Evolutionary conservation across 139 green algal genomes (phyloP).

Genomic region (Haematococcus sp.): DNA sequence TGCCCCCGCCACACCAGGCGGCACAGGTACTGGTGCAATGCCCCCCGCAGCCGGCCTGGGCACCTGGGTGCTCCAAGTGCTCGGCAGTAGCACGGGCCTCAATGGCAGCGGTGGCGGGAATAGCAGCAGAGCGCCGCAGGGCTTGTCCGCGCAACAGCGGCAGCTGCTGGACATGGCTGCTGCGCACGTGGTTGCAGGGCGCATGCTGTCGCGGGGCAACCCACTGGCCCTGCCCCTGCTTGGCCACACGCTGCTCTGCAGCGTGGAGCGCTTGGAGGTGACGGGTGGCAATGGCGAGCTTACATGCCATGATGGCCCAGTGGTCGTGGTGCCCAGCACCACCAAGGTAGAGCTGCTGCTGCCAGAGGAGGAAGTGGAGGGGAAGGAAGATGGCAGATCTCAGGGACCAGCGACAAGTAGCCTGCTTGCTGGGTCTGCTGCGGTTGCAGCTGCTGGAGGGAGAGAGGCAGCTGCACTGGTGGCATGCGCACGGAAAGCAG

Average conservation of each 20-base stretch:
- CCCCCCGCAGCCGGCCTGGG: neutral
- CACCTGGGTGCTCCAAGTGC: constrained; percentile 4
- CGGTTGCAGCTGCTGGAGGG: no score
- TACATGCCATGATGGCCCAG: neutral
- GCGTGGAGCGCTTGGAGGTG: neutral
- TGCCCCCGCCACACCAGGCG: neutral
- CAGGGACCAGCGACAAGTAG: neutral
- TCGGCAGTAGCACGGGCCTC: neutral
- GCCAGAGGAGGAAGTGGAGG: neutral
- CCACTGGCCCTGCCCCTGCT: constrained; percentile 45
- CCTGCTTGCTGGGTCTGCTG: no score
- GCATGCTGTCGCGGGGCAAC: constrained; percentile 49
- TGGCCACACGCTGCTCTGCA: constrained; percentile 28
- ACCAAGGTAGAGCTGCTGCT: neutral
- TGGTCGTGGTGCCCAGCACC: neutral
- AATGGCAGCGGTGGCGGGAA: neutral
- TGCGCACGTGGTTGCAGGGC: constrained; percentile 32
- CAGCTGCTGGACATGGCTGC: neutral
- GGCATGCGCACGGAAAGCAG: constrained; percentile 21
- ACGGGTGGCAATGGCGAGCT: neutral
- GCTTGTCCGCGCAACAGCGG: neutral
- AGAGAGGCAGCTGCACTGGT: no score
- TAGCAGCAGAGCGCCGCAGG: neutral
- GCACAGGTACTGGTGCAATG: neutral
- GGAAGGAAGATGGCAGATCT: neutral